These are phyloP conservation scores for Dryas alaskensis DNA, from an alignment of 306 rosid genomes.

Conservation along the genomic window DNA sequence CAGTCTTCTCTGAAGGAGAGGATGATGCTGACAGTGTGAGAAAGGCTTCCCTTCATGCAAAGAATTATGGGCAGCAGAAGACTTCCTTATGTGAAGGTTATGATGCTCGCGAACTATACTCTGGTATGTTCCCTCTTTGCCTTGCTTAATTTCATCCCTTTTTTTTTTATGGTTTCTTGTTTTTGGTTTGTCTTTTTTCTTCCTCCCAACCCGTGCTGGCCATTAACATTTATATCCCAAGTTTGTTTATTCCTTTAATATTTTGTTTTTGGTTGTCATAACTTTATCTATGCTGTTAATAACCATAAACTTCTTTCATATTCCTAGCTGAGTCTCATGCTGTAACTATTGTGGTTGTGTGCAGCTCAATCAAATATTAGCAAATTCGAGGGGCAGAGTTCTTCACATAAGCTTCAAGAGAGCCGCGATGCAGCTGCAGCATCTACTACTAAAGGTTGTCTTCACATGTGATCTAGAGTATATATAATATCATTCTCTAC, in stretches of 20 bases:
- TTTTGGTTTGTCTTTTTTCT: background rate
- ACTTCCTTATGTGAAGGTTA: conserved; percentile 46
- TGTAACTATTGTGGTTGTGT: conserved; percentile 14
- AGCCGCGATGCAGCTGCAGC: conserved; percentile 47
- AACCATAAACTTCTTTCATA: background rate
- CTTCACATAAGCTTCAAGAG: conserved; percentile 56
- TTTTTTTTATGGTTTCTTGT: conserved; percentile 9
- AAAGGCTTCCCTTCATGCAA: conserved; percentile 65
- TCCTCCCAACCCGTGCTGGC: background rate
- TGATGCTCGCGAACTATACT: conserved; percentile 51
- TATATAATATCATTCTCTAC: conserved; percentile 8
- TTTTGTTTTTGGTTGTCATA: too few relatives aligned
- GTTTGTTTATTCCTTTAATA: too few relatives aligned
- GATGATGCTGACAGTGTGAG: conserved; percentile 78
- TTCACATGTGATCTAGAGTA: conserved; percentile 22
- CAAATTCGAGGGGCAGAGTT: conserved; percentile 49
- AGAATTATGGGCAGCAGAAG: conserved; percentile 67
- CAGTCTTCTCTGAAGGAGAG: conserved; percentile 97
- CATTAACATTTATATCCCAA: too few relatives aligned
- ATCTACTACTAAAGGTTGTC: conserved; percentile 68
- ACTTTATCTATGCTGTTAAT: too few relatives aligned
- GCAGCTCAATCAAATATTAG: conserved; percentile 47
- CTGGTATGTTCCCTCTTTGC: conserved; percentile 35
- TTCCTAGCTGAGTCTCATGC: conserved; percentile 24
- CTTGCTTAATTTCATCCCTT: conserved; percentile 4